These are phyloP conservation scores for Trichoderma harzianum DNA, from an alignment of 2,329 filamentous ascomycete genomes.

Conservation along the genomic window DNA sequence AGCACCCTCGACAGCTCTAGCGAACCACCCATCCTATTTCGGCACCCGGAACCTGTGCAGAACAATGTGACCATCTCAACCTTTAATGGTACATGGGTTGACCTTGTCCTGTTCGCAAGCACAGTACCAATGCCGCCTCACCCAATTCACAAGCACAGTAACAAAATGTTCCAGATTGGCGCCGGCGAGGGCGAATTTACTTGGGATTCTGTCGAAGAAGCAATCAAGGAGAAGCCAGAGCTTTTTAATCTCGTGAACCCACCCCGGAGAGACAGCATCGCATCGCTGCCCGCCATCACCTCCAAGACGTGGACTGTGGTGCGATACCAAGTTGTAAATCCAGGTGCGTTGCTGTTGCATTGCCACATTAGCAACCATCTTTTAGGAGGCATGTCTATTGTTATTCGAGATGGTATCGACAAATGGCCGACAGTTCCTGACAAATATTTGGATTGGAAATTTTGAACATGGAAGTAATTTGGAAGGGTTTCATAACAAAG, in stretches of 20 bases:
- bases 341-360: conserved; percentile 53
- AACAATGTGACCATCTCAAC: conserved; percentile 50
- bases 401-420: conserved; percentile 48
- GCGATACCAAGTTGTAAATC: conserved; percentile 50
- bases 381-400: conserved; percentile 53
- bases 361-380: conserved; percentile 56
- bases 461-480: neutral
- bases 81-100: conserved; percentile 49
- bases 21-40: conserved; percentile 44
- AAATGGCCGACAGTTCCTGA: conserved; percentile 40
- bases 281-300: conserved; percentile 23
- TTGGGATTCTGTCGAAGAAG: conserved; percentile 53
- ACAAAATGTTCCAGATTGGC: conserved; percentile 57
- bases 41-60: conserved; percentile 34
- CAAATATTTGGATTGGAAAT: conserved; percentile 32
- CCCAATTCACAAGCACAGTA: conserved; percentile 62
- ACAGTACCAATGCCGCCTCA: conserved; percentile 48
- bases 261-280: conserved; percentile 46
- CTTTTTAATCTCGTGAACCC: conserved; percentile 57
- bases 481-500: neutral
- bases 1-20: conserved; percentile 31
- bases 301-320: conserved; percentile 44
- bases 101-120: conserved; percentile 50
- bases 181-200: conserved; percentile 47
- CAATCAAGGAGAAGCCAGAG: conserved; percentile 42